Evolutionary conservation across 78 protist species (phyloP), one percentile per base, ranked within the genome.

Genomic region (Cavenderia fasciculata): DNA sequence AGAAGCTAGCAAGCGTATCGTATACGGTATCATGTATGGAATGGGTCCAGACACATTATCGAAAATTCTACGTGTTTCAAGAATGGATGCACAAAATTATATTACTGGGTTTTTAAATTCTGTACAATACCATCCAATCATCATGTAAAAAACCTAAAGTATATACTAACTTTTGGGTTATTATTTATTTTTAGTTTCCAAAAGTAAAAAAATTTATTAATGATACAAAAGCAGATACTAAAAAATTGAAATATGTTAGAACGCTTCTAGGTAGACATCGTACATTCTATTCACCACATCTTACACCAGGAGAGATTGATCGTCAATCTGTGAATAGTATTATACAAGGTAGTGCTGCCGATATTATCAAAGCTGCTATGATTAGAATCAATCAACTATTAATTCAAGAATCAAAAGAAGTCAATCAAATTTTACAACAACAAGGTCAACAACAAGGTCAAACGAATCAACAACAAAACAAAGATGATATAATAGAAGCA

Each of bases 261-360:
- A 90, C 94, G 2, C 31, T 90, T 1, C 43, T 47, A 23, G 72
- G 72, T 27, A 54, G 94, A 70, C 25, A 57, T 23, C 77, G 94
- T 69, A 25, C 19, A 14, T 40, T 90, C 0, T n/a, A n/a, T n/a
- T n/a, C n/a, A n/a, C n/a, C n/a, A n/a, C 61, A 12, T 69, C 74
- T 34, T 59, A 11, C 12, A 11, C 7, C 7, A 59, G 66, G 66
- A 59, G 66, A n/a, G n/a, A n/a, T n/a, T n/a, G n/a, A n/a, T n/a
- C 19, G 92, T n/a, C 85, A 76, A 61, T 21, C 92, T 16, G 69
- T 94, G 2, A 91, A 91, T 16, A 25, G 93, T 8, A 66, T 94
- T 4, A 74, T 86, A 43, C 96, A 94, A 44, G 96, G 96, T n/a
- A 90, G 95, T 56, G 92, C 94, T 0, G 92, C 96, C 0, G 96